phyloP scores from a whole-genome alignment of 2,329 filamentous ascomycete genomes.

The Pseudophaeomoniella oleicola region DNA sequence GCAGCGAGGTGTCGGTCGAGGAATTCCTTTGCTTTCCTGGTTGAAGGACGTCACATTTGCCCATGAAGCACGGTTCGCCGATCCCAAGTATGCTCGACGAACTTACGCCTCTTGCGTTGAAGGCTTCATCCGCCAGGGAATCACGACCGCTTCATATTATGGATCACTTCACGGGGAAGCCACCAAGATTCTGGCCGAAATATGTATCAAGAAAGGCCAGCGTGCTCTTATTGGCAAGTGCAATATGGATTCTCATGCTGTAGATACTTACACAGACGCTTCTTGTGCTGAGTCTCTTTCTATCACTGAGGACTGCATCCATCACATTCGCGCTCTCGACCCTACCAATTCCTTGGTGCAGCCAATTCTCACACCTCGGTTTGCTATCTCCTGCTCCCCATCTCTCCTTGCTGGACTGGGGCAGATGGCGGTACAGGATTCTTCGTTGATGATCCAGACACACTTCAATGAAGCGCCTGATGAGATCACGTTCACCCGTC shows the following conservation, averaged over 20 bases:
- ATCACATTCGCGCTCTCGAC: slow-evolving; percentile 29
- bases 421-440: slow-evolving; percentile 30
- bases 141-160: slow-evolving; percentile 50
- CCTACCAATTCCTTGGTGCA: slow-evolving; percentile 27
- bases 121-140: slow-evolving; percentile 45
- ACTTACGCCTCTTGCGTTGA: slow-evolving; percentile 39
- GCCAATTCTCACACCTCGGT: slow-evolving; percentile 38
- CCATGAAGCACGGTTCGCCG: slow-evolving; percentile 45
- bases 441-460: slow-evolving; percentile 40
- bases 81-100: slow-evolving; percentile 35
- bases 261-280: slow-evolving; percentile 15
- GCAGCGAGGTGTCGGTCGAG: slow-evolving; percentile 29
- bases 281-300: slow-evolving; percentile 8
- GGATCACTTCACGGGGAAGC: slow-evolving; percentile 41
- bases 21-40: slow-evolving; percentile 39
- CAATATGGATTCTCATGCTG: slow-evolving; percentile 40
- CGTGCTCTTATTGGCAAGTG: slow-evolving; percentile 48
- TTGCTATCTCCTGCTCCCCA: slow-evolving; percentile 42
- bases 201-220: slow-evolving; percentile 39
- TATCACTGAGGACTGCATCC: slow-evolving; percentile 14
- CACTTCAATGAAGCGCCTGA: slow-evolving; percentile 49
- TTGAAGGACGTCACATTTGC: slow-evolving; percentile 50
- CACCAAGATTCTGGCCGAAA: slow-evolving; percentile 41
- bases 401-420: slow-evolving; percentile 40
- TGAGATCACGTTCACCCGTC: slow-evolving; percentile 36